phyloP scores from a whole-genome alignment of 2,329 filamentous ascomycete genomes.

The Cladophialophora bantiana region DNA sequence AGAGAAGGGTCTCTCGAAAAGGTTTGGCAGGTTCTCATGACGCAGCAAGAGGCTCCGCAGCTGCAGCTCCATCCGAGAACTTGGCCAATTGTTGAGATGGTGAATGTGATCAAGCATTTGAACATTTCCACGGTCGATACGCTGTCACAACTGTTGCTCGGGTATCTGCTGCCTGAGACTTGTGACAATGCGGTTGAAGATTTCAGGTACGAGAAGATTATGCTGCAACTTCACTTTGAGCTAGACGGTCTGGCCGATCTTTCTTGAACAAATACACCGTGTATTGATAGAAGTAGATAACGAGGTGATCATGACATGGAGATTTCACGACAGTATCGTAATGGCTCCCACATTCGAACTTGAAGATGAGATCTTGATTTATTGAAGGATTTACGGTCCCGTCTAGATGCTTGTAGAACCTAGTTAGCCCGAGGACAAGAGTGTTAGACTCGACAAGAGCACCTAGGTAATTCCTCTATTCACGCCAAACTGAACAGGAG shows the following conservation, averaged over 20 bases:
- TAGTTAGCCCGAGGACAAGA: neutral
- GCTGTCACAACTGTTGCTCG: conserved; percentile 22
- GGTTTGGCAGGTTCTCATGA: conserved; percentile 27
- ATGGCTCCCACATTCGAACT: neutral
- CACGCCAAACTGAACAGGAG: neutral
- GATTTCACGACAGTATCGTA: neutral
- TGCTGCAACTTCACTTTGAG: conserved; percentile 24
- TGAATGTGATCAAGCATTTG: conserved; percentile 26
- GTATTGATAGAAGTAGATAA: neutral
- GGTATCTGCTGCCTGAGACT: conserved; percentile 21
- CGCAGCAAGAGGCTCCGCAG: conserved; percentile 19
- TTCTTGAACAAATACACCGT: neutral
- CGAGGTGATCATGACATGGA: neutral
- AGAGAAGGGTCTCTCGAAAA: conserved; percentile 24
- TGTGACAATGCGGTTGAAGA: neutral
- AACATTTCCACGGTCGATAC: conserved; percentile 21
- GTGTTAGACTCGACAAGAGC: neutral
- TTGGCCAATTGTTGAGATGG: conserved; percentile 29
- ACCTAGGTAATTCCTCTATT: no score
- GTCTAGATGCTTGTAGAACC: neutral
- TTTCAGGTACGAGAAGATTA: conserved; percentile 16
- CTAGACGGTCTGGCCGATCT: conserved; percentile 21
- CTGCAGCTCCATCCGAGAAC: conserved; percentile 23
- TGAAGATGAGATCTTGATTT: neutral
- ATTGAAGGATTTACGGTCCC: neutral